These are phyloP conservation scores for Westerdykella aurantiaca DNA, from an alignment of 2,329 filamentous ascomycete genomes.

Conservation along the genomic window DNA sequence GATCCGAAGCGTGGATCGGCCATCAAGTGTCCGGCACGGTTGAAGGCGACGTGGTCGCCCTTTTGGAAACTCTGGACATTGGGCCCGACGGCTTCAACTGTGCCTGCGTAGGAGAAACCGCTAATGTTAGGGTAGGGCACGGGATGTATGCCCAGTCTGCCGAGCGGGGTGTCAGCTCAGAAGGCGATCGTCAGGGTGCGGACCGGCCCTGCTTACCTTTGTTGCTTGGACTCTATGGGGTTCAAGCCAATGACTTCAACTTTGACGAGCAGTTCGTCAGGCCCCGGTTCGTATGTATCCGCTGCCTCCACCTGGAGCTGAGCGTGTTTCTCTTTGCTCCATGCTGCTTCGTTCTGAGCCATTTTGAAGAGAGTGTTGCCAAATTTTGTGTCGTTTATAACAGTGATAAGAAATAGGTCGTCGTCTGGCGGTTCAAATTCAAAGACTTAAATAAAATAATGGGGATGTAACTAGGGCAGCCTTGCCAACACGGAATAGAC, in stretches of 20 bases:
- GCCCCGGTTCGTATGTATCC: slow-evolving; percentile 7
- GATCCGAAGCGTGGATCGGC: slow-evolving; percentile 12
- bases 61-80: slow-evolving; percentile 19
- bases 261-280: slow-evolving; percentile 18
- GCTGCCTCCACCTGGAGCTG: slow-evolving; percentile 1
- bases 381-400: too few relatives aligned
- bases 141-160: slow-evolving; percentile 5
- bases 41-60: slow-evolving; percentile 26
- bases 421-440: too few relatives aligned
- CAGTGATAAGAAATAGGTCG: too few relatives aligned
- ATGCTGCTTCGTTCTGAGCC: slow-evolving; percentile 7
- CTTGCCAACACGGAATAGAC: too few relatives aligned
- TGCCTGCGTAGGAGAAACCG: slow-evolving; percentile 20
- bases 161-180: not conserved
- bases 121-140: slow-evolving; percentile 23
- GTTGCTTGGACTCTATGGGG: slow-evolving; percentile 21
- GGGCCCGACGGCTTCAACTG: slow-evolving; percentile 25
- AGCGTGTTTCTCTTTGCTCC: slow-evolving; percentile 3
- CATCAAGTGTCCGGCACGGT: slow-evolving; percentile 3
- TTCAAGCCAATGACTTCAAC: slow-evolving; percentile 20
- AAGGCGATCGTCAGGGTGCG: not conserved
- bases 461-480: too few relatives aligned
- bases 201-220: slow-evolving; percentile 2
- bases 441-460: too few relatives aligned
- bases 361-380: not conserved